Evolutionary conservation across 352 stramenopile species (phyloP).

Genomic region (Phytophthora agathidicida): DNA sequence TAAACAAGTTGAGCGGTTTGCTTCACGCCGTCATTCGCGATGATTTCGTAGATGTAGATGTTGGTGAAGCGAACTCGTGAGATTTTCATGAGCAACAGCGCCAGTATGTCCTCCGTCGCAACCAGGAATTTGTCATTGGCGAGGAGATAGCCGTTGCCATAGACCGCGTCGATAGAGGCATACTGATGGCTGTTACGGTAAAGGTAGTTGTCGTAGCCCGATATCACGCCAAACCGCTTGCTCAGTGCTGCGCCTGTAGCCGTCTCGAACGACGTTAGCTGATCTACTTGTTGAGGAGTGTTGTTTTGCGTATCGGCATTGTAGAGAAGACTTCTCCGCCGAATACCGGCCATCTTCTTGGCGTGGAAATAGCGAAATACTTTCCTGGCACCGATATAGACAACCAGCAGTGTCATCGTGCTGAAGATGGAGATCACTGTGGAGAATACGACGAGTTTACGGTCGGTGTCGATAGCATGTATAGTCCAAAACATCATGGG

Average conservation of each 20-base stretch:
- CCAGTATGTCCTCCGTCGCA: slow-evolving; percentile 32
- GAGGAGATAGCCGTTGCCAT: slow-evolving; percentile 52
- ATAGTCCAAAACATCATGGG: slow-evolving; percentile 24
- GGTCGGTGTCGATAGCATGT: slow-evolving; percentile 6
- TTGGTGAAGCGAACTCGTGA: slow-evolving; percentile 28
- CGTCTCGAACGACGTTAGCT: slow-evolving; percentile 24
- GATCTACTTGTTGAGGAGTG: neutral
- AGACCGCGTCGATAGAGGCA: slow-evolving; percentile 50
- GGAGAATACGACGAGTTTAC: slow-evolving; percentile 8
- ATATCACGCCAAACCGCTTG: slow-evolving; percentile 38
- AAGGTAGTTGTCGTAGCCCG: slow-evolving; percentile 38
- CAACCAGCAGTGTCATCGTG: slow-evolving; percentile 18
- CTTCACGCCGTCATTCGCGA: slow-evolving; percentile 29
- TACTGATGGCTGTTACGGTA: slow-evolving; percentile 35
- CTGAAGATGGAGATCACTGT: slow-evolving; percentile 27
- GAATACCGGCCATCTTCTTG: neutral
- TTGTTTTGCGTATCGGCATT: slow-evolving; percentile 10
- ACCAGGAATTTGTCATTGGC: slow-evolving; percentile 46
- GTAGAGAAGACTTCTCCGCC: slow-evolving; percentile 22
- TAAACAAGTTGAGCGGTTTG: slow-evolving; percentile 45
- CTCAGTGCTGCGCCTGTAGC: slow-evolving; percentile 21
- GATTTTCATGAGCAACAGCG: slow-evolving; percentile 48
- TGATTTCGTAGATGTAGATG: slow-evolving; percentile 46
- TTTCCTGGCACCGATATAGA: slow-evolving; percentile 32
- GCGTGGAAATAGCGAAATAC: slow-evolving; percentile 3